Evolutionary conservation across 1,284 basidiomycete genomes (phyloP), one percentile per base, ranked within the genome.

Genomic region (Fomitopsis pinicola): DNA sequence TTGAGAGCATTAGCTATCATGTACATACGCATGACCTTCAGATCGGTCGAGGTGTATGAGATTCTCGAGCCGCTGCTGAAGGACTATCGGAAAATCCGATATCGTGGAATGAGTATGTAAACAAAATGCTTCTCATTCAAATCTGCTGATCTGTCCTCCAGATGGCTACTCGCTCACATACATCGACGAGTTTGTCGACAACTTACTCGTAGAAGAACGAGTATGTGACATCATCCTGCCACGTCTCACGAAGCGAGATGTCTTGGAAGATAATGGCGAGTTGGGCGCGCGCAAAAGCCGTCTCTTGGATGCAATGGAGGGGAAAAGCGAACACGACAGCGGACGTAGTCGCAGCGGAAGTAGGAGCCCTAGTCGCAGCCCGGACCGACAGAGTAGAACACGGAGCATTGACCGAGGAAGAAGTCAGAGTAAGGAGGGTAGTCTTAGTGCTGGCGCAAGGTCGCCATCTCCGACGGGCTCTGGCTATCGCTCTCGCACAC

Each of bases 181-280:
- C 68, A 94, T 99, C 73, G 97, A 99, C 75, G 93, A 97, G 72
- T 98, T 95, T 71, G 82, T 96, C 58, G 89, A 98, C 75, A 81
- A 87, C 56, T 81, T 99, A 6, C 77, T 99, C 28, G 87, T 82
- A 1, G 88, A 97, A 72, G 96, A 98, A 64, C 85, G 96, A 62
- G 96, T 96, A 1, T 99, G 96, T 75, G 97, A 99, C 76, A 92
- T 95, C 68, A 98, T 98, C 67, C 78, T 99, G 55, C 97, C 97
- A 5, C 87, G 97, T 48, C 77, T 99, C 64, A 87, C 88, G 2
- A 94, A 91, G 77, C 85, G 97, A 19, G 84, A 88, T 59, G 88
- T 94, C 0, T 78, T 99, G 15, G 97, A 99, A 78, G 95, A 97
- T 69, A 91, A 87, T 26, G 92, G 94, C 59, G 96, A 97, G 1